Base-by-base conservation (phyloP, 2,329 filamentous ascomycete genomes). In the Ascochyta pisi region DNA sequence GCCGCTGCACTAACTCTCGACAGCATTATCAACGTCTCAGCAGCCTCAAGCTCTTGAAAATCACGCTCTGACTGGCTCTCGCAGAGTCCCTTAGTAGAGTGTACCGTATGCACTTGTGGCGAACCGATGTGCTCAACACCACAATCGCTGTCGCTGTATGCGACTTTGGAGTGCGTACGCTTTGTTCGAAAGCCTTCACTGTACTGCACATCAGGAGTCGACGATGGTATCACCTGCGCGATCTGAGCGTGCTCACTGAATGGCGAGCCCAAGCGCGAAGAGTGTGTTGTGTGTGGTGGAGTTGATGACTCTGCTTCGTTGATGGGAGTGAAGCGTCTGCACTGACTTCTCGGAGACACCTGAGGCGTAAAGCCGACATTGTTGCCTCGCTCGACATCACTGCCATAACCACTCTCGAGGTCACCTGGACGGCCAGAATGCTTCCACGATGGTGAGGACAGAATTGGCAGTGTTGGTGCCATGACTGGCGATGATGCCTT, bases 341-440 rank as follows among this genome's bases (percentile, higher is more conserved):
- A 61, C 22, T 69, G 73, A 45, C 66, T 72, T n/a, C 70, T 70
- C 13, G 76, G 73, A 39, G 77, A 75, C 1, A 73, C 74, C 16
- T 74, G 65, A 1, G 79, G 77, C 1, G 79, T 80, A 39, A 70
- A 66, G 44, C 68, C 68, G 58, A 64, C 58, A 71, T 57, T 67
- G 46, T 70, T 76, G 40, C 73, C 76, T 1, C 64, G 62, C 10
- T 80, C 77, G 0, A 73, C 77, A 40, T 79, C 77, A 4, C 73
- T 78, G 9, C 73, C 74, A 42, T 80, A 80, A 1, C 75, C 76
- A 49, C 76, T 80, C 52, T 76, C 68, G 24, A 65, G 58, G 63
- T 75, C 70, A n/a, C 60, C 57, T 23, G 66, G 58, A 31, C 58
- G 62, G 15, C 41, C 29, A 23, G 34, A 53, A 15, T 57, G 57